Conservation (phyloP, 306 rosid species). For the Chamaecrista fasciculata region DNA sequence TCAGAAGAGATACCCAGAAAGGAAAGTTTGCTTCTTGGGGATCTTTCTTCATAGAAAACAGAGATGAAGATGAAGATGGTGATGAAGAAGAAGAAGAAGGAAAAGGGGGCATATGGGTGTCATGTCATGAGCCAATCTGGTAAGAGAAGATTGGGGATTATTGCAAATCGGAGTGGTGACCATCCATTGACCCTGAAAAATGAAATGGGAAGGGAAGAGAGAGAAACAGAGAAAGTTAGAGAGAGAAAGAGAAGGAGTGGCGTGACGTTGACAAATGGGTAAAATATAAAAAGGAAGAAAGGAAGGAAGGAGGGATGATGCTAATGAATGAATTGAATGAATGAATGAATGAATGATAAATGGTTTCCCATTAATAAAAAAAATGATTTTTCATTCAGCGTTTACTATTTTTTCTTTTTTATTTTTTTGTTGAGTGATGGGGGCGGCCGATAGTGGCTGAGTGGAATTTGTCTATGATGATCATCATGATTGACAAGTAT, state of each 20-base stretch:
- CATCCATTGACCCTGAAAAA: conserved; percentile 45
- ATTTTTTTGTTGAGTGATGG: too few relatives aligned
- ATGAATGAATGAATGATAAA: too few relatives aligned
- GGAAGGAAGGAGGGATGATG: conserved; percentile 22
- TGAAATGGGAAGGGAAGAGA: conserved; percentile 23
- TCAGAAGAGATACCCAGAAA: conserved; percentile 9
- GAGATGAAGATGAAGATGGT: not conserved
- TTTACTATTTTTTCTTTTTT: too few relatives aligned
- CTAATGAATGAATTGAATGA: too few relatives aligned
- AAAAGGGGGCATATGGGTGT: conserved; percentile 31
- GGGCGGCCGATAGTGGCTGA: conserved; percentile 40
- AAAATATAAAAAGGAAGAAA: conserved; percentile 29
- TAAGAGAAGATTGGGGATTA: conserved; percentile 32
- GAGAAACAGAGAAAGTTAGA: not conserved
- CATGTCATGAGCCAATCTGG: conserved; percentile 35
- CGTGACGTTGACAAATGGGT: conserved; percentile 45
- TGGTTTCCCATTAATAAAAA: conserved; percentile 21
- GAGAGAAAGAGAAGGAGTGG: conserved; percentile 21
- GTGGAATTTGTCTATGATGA: conserved; percentile 34
- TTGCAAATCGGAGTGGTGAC: conserved; percentile 36
- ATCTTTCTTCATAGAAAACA: conserved; percentile 17
- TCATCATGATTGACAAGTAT: conserved; percentile 39
- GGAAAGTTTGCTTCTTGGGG: not conserved
- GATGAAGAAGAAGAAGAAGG: not conserved
- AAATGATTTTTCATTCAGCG: conserved; percentile 32